Percentiles rank a stretch among this genome's conserved stretches.
Evolutionary conservation across 140 eudicot genomes (phyloP).

Genomic region (Bidens hawaiensis): DNA sequence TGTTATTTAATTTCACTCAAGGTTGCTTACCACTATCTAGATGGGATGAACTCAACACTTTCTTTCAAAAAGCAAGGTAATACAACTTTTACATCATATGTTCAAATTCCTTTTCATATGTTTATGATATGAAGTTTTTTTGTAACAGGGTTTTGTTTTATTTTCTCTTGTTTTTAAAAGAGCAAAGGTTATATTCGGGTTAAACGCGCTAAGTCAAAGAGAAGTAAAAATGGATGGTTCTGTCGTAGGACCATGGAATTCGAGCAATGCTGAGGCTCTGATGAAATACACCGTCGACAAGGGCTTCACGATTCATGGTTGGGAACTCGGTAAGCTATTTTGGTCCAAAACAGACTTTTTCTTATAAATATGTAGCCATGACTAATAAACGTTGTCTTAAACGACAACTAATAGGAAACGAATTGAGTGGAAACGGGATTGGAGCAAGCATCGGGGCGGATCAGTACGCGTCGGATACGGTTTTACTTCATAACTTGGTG

Average conservation of each 20-base stretch:
- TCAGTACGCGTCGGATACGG: conserved; percentile 54
- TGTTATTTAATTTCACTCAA: conserved; percentile 50
- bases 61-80: conserved; percentile 68
- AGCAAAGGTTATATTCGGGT: conserved; percentile 64
- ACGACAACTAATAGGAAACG: conserved; percentile 51
- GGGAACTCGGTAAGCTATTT: conserved; percentile 78
- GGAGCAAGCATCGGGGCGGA: conserved; percentile 57
- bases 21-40: conserved; percentile 79
- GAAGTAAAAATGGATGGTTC: conserved; percentile 33
- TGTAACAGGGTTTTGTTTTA: conserved; percentile 32
- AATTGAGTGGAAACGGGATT: conserved; percentile 57
- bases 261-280: conserved; percentile 57
- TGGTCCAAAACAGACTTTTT: neutral
- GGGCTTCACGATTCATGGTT: conserved; percentile 57
- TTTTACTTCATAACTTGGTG: conserved; percentile 44
- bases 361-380: neutral
- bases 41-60: conserved; percentile 68
- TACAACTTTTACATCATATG: neutral
- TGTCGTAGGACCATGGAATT: conserved; percentile 65
- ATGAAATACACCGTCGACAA: conserved; percentile 56
- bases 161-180: conserved; percentile 36
- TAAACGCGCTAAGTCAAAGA: conserved; percentile 60
- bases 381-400: neutral
- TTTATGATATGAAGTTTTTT: conserved; percentile 21
- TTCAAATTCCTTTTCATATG: neutral